A percentile compares a stretch with the other conserved stretches of the same genome.
phyloP scores from a whole-genome alignment of 805 yeast genomes.

The Saccharomycopsis capsularis region DNA sequence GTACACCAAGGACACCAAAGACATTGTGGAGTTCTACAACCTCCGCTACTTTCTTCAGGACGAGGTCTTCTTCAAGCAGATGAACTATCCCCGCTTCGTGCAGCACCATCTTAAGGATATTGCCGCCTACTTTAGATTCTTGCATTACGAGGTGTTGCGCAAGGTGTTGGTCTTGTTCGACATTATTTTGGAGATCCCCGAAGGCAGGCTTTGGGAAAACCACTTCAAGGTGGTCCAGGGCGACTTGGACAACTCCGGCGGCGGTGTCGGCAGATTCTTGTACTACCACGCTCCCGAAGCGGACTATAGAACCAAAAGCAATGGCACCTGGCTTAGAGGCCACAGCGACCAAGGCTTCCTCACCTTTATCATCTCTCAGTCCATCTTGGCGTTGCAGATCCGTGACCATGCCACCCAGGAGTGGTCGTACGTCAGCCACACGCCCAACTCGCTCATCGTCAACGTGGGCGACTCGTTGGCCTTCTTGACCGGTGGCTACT shows the following conservation, averaged over 20 bases:
- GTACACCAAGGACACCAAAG: slow-evolving; percentile 37
- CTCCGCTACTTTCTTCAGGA: slow-evolving; percentile 35
- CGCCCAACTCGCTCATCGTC: slow-evolving; percentile 33
- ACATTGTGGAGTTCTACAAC: slow-evolving; percentile 40
- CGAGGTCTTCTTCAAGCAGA: slow-evolving; percentile 25
- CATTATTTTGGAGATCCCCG: slow-evolving; percentile 40
- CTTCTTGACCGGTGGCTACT: slow-evolving; percentile 39
- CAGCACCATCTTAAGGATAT: slow-evolving; percentile 35
- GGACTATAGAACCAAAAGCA: slow-evolving; percentile 29
- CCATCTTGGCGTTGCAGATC: slow-evolving; percentile 35
- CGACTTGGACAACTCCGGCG: slow-evolving; percentile 32
- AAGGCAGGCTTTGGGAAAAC: slow-evolving; percentile 35
- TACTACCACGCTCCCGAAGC: slow-evolving; percentile 31
- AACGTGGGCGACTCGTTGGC: slow-evolving; percentile 38
- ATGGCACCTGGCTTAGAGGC: slow-evolving; percentile 39
- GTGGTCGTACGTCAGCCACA: slow-evolving; percentile 35
- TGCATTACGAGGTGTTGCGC: slow-evolving; percentile 34
- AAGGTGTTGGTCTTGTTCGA: slow-evolving; percentile 37
- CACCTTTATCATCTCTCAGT: slow-evolving; percentile 36
- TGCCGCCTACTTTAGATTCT: slow-evolving; percentile 32
- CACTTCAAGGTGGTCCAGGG: slow-evolving; percentile 31
- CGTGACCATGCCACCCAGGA: slow-evolving; percentile 30
- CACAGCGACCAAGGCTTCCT: slow-evolving; percentile 40
- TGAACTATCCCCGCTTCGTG: slow-evolving; percentile 36
- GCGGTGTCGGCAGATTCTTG: slow-evolving; percentile 35